A percentile compares a stretch with the other conserved stretches of the same genome.
phyloP scores from a whole-genome alignment of 2,329 filamentous ascomycete genomes.

The Cercospora sojina region DNA sequence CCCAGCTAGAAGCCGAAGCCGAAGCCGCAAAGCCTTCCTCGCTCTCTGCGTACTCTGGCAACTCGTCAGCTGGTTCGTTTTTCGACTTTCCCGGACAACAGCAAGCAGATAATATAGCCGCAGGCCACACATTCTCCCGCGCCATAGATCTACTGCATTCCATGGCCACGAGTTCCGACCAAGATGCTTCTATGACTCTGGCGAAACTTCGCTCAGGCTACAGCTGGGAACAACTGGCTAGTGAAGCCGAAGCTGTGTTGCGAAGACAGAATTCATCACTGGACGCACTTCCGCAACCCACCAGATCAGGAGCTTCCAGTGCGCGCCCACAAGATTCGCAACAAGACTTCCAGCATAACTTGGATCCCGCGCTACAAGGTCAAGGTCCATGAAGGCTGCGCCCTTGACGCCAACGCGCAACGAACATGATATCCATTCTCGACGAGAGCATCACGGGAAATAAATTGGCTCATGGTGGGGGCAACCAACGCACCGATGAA shows the following conservation, averaged over 20 bases:
- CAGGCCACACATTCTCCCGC: background rate
- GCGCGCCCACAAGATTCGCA: background rate
- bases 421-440: background rate
- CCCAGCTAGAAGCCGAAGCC: background rate
- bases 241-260: background rate
- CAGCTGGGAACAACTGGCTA: constrained; percentile 5
- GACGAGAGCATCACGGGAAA: background rate
- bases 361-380: background rate
- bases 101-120: background rate
- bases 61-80: background rate
- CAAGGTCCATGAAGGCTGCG: background rate
- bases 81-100: background rate
- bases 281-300: background rate
- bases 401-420: background rate
- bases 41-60: background rate
- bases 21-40: background rate
- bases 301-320: background rate
- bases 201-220: constrained; percentile 6
- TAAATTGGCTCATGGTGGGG: background rate
- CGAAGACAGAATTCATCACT: background rate
- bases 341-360: background rate
- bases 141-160: background rate
- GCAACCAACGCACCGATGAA: background rate
- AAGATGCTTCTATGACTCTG: constrained; percentile 8
- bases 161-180: constrained; percentile 2